Conservation (phyloP, 108 stramenopile species). For the Skeletonema costatum region DNA sequence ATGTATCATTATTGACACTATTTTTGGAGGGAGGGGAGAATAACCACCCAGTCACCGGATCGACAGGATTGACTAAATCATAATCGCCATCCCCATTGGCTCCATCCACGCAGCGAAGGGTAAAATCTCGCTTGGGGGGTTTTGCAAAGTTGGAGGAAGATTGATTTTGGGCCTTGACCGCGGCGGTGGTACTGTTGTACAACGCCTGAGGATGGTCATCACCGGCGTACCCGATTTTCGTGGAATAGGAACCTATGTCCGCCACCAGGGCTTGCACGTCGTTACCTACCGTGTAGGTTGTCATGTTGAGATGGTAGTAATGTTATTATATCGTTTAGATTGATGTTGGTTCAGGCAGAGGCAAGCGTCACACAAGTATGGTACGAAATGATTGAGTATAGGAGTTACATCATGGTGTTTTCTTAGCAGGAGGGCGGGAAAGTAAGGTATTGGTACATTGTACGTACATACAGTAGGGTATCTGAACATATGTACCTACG, state of each 20-base stretch:
- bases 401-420: too few relatives aligned
- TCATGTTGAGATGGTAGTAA: too few relatives aligned
- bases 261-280: slow-evolving; percentile 68
- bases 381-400: too few relatives aligned
- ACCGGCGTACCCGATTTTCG: slow-evolving; percentile 95
- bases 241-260: slow-evolving; percentile 88
- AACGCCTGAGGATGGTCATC: slow-evolving; percentile 87
- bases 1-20: not conserved
- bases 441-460: too few relatives aligned
- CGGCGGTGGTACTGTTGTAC: slow-evolving; percentile 73
- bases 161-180: not conserved
- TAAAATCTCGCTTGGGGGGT: slow-evolving; percentile 59
- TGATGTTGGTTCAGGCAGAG: too few relatives aligned
- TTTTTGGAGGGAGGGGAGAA: slow-evolving; percentile 24
- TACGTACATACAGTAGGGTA: too few relatives aligned
- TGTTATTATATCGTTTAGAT: not conserved
- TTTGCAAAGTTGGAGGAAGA: slow-evolving; percentile 31
- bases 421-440: too few relatives aligned
- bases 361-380: too few relatives aligned
- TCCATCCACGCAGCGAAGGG: slow-evolving; percentile 41
- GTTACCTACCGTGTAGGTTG: slow-evolving; percentile 5
- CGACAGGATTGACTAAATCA: slow-evolving; percentile 73
- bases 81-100: slow-evolving; percentile 56
- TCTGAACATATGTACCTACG: too few relatives aligned
- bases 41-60: slow-evolving; percentile 67